phyloP scores from a whole-genome alignment of 306 rosid genomes.

The Nissolia schottii region DNA sequence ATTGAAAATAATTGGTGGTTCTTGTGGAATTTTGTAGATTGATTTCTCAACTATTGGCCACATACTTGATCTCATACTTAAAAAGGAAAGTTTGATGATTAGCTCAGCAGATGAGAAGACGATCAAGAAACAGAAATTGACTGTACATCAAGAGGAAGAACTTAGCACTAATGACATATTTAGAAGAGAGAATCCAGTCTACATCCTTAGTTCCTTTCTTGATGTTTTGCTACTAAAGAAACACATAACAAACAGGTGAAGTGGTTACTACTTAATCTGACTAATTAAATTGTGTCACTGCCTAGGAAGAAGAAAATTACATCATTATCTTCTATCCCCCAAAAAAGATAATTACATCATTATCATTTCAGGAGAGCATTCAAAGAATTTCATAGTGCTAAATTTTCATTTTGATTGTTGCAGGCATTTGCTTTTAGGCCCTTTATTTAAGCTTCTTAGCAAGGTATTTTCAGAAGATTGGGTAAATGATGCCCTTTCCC shows the following conservation, averaged over 20 bases:
- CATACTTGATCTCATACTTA: conserved; percentile 49
- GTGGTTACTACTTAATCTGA: conserved; percentile 11
- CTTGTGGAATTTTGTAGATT: conserved; percentile 55
- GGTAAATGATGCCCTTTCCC: conserved; percentile 32
- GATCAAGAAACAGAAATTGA: conserved; percentile 60
- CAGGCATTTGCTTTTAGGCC: conserved; percentile 67
- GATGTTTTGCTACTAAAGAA: conserved; percentile 81
- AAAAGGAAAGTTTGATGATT: conserved; percentile 20
- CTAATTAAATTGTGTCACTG: neutral
- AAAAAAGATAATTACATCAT: neutral
- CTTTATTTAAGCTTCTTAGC: conserved; percentile 62
- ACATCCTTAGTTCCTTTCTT: conserved; percentile 65
- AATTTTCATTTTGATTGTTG: conserved; percentile 27
- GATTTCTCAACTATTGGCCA: conserved; percentile 40
- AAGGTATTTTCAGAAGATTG: conserved; percentile 53
- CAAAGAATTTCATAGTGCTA: conserved; percentile 18
- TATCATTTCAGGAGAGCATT: neutral
- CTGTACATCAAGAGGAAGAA: conserved; percentile 30
- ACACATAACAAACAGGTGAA: conserved; percentile 62
- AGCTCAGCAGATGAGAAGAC: conserved; percentile 40
- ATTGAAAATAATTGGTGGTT: conserved; percentile 18
- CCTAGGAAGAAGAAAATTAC: neutral
- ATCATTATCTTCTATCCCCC: too few species aligned
- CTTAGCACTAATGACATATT: conserved; percentile 26
- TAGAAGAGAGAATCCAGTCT: conserved; percentile 39